Evolutionary conservation across 768 basidiomycete species (phyloP), one percentile per base, ranked within the genome.

Genomic region (Suillus ampliporus): DNA sequence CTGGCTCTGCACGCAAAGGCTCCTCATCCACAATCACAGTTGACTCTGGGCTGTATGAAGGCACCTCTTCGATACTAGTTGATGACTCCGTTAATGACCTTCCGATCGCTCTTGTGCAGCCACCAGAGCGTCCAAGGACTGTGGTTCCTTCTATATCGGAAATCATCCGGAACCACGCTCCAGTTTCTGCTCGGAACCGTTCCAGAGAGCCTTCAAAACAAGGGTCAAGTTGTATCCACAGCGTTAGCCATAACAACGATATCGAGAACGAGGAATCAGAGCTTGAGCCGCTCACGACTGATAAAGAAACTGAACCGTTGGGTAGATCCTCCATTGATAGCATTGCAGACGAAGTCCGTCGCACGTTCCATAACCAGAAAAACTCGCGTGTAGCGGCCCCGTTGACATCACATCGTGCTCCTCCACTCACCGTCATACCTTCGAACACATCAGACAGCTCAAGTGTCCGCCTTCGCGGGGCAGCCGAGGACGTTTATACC

Each of bases 241-340:
- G 80, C 67, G 76, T 81, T 62, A 80, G 80, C 21, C 83, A 83
- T 75, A 70, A 77, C 31, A 80, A 78, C 13, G 72, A 83, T 23
- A 79, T 80, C 48, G 86, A 87, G 73, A 84, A 85, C 67, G 77
- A 78, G 2, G 86, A 87, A 71, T 74, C 76, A 9, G 77, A 77
- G 47, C 82, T 83, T 37, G 87, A 86, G 66, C 78, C 82, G 9
- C 68, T 82, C 50, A 73, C 81, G 44, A 77, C 79, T 43, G 82
- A 84, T 58, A 88, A 89, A 63, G 89, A 90, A 64, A 78, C 80
- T 2, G 90, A 91, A 50, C 69, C 89, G 52, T 66, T 91, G 56
- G 88, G 89, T 44, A 86, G 90, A n/a, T 94, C 94, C 23, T 94
- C 92, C 19, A 85, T 94, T 65, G 94, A 95, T 74, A 94, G 92